Base-by-base conservation (phyloP, 345 rosid genomes). In the Turritis glabra region DNA sequence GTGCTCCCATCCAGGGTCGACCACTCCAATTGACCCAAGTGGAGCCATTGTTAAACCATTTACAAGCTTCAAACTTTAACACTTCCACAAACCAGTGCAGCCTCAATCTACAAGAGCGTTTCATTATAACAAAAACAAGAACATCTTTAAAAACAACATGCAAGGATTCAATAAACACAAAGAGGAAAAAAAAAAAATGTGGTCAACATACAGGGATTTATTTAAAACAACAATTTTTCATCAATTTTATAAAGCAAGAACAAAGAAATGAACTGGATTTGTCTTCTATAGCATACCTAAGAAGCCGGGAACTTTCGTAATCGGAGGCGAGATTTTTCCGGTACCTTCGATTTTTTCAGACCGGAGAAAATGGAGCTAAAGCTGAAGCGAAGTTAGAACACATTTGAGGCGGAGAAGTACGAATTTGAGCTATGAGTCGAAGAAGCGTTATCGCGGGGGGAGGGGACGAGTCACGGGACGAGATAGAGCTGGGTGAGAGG, bases 1-100 rank as follows among this genome's bases (percentile, higher is more conserved):
- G 57, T 88, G 93, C 80, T 90, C 93, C 96, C 96, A 90, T 73
- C 91, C 93, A 18, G 91, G 96, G 70, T 88, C 90, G 60, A 86
- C 87, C n/a, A 64, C 82, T 64, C 88, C 89, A 8, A 67, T 47
- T 19, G 89, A 75, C 54, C 90, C 85, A 75, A 75, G 79, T 76
- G 91, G 92, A 29, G 85, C 83, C 96, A 86, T 88, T 70, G 38
- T 75, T 77, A 85, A 77, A 85, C 81, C 84, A 82, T 81, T 66
- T 10, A 59, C 69, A 63, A 41, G 30, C 64, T 71, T 61, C 56
- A 41, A n/a, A 35, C 58, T 22, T 51, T 14, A 25, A 8, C 74
- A 60, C 25, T 58, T 67, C 27, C 69, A 44, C 64, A 73, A 17
- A 56, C 51, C 23, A 65, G 19, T 29, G 26, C 55, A 47, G 69